Evolutionary conservation across 2,329 filamentous ascomycete species (phyloP).

Genomic region (Immersiporthe knoxdaviesiana): DNA sequence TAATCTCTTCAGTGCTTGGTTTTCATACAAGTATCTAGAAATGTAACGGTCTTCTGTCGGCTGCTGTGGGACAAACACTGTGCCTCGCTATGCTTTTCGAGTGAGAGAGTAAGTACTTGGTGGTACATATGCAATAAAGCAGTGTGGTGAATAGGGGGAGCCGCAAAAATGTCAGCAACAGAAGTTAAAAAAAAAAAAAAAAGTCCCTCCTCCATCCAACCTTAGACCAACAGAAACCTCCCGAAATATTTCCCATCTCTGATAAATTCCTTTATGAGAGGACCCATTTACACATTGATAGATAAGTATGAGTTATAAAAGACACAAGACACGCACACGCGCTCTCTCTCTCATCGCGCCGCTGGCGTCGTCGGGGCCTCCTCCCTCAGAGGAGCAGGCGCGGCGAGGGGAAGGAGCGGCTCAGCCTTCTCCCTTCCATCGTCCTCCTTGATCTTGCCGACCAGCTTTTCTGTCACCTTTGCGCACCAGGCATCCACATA

Average conservation of each 20-base stretch:
- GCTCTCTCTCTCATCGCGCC: neutral
- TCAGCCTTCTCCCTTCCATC: conserved; percentile 38
- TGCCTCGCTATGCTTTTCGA: conserved; percentile 6
- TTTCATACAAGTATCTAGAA: neutral
- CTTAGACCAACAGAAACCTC: neutral
- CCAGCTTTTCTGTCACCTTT: conserved; percentile 33
- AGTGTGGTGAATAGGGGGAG: neutral
- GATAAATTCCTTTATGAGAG: neutral
- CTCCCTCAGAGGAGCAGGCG: neutral
- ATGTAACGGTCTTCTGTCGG: neutral
- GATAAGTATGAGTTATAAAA: neutral
- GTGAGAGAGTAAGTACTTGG: neutral
- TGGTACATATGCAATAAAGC: neutral
- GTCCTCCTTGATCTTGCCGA: conserved; percentile 38
- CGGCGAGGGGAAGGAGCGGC: conserved; percentile 34
- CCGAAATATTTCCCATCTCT: neutral
- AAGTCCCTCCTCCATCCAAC: neutral
- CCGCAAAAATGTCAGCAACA: neutral
- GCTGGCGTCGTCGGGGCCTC: too few species aligned
- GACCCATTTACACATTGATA: neutral
- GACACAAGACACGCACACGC: neutral
- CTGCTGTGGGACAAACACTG: neutral
- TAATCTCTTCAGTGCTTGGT: neutral
- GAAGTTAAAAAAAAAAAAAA: neutral
- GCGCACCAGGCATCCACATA: conserved; percentile 29